Evolutionary conservation across 2,329 filamentous ascomycete species (phyloP), one percentile per base, ranked within the genome.

Genomic region (Colletotrichum agaves): DNA sequence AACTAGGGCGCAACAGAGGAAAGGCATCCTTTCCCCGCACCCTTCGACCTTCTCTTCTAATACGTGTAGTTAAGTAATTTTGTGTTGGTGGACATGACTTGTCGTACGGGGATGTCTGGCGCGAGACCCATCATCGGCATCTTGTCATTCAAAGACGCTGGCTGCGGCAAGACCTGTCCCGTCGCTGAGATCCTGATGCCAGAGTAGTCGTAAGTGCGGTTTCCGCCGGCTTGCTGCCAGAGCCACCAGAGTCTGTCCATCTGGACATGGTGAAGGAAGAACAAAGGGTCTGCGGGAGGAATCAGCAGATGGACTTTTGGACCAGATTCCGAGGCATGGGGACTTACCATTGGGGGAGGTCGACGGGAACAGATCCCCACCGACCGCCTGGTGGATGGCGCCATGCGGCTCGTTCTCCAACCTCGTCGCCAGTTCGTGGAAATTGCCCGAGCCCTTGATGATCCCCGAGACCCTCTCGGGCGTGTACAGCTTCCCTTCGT

Each of bases 371-470:
- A 78, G 74, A 35, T 78, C 77, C 4, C 76, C 77, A 4, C 55
- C 69, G 12, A 73, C 70, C 4, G 55, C 62, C 5, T 49, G 57
- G 43, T 72, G 76, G 43, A 78, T 75, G 2, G 72, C 71, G 4
- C 72, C 70, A 53, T 78, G 75, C 4, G 75, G 72, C 1, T 70
- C 72, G 13, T 69, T 41, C 61, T 78, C 77, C 5, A 78, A 61
- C n/a, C 19, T 11, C 12, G 59, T 62, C 8, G 59, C 59, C 10
- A 50, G 33, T 31, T 43, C 5, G 67, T 47, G 61, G 71, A 57
- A 76, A 52, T 71, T 67, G 1, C 43, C 21, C 5, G 57, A 52
- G 0, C 33, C 46, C 2, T 63, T 23, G 11, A 72, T 44, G 7
- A 71, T 58, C 4, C 64, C 33, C 10, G 71, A 63, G 5, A 74